These are phyloP conservation scores for Closterium sp. DNA, from an alignment of 139 green algal genomes.

Conservation along the genomic window DNA sequence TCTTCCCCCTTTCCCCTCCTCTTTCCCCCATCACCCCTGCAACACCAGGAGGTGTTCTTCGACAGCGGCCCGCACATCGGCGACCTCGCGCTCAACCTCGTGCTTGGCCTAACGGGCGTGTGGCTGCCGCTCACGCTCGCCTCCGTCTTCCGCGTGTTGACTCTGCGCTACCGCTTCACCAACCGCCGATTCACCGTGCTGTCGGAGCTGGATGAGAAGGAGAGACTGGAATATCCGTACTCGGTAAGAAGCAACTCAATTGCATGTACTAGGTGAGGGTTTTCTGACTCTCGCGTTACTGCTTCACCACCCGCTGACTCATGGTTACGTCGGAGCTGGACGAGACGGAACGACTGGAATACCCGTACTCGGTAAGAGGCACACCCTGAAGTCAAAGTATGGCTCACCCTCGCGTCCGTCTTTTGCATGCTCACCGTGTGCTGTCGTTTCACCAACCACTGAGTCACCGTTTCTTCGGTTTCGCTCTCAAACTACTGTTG, in stretches of 20 bases:
- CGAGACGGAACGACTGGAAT: too few species aligned
- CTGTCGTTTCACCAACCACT: neutral
- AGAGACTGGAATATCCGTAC: constrained; percentile 32
- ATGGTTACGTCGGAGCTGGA: too few species aligned
- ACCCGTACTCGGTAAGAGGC: too few species aligned
- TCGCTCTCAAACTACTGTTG: too few species aligned
- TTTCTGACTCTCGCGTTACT: neutral
- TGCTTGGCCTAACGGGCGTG: constrained; percentile 48
- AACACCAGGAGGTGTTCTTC: constrained; percentile 52
- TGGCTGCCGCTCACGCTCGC: constrained; percentile 55
- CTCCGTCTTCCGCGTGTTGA: constrained; percentile 28
- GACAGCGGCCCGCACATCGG: constrained; percentile 50
- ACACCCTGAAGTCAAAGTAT: too few species aligned
- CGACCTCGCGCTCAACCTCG: constrained; percentile 50
- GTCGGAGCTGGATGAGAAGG: constrained; percentile 10
- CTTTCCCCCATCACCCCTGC: too few species aligned
- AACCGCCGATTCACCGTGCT: constrained; percentile 51
- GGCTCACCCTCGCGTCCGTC: too few species aligned
- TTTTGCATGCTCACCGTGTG: neutral
- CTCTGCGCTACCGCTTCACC: constrained; percentile 53
- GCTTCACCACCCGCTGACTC: constrained; percentile 36
- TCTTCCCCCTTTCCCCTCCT: too few species aligned
- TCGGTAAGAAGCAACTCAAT: constrained; percentile 9
- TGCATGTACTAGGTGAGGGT: neutral
- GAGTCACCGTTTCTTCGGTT: constrained; percentile 17